Base-by-base conservation (phyloP, 2,329 filamentous ascomycete species). In the Trichoderma harzianum region DNA sequence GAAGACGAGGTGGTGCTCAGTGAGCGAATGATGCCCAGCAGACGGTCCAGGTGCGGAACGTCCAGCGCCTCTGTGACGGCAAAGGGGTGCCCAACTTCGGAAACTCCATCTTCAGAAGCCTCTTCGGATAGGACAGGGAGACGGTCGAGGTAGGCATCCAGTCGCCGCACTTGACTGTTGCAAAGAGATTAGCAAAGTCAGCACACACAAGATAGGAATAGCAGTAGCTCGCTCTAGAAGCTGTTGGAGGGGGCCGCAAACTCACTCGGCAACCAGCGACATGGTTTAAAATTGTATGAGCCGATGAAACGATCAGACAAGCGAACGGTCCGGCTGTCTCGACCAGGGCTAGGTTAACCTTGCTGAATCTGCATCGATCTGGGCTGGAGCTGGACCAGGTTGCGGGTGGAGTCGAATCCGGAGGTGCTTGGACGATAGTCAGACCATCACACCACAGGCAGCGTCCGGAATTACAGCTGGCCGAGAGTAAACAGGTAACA, bases 1-100 rank as follows among this genome's bases (percentile, higher is more conserved):
- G 90, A 89, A 3, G 89, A 88, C 1, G 91, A 89, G 2, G 89
- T 89, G 5, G 91, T 89, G 24, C 93, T 95, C 16, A 97, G 82
- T 3, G 89, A 85, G 80, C 91, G 91, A 77, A 93, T 88, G 69
- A 94, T 88, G 71, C 83, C 84, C 75, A 94, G 87, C 51, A 97
- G 83, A 68, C 90, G 85, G 79, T 88, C 82, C 75, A 91, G 82
- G 66, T 89, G 83, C 30, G 87, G 85, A 24, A 86, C 86, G 73
- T 86, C 82, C 65, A 88, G 79, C 58, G 83, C 84, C 66, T 82
- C 82, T 53, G 83, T 77, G 51, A 78, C 78, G 75, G 80, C 72
- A 72, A 81, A 78, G 12, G 75, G 76, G 63, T 80, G 79, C 30
- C 82, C 82, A 30, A 76, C 74, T 39, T 82, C 79, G 39, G 80